Conservation (phyloP, 306 rosid species). For the Rosa lucieae region DNA sequence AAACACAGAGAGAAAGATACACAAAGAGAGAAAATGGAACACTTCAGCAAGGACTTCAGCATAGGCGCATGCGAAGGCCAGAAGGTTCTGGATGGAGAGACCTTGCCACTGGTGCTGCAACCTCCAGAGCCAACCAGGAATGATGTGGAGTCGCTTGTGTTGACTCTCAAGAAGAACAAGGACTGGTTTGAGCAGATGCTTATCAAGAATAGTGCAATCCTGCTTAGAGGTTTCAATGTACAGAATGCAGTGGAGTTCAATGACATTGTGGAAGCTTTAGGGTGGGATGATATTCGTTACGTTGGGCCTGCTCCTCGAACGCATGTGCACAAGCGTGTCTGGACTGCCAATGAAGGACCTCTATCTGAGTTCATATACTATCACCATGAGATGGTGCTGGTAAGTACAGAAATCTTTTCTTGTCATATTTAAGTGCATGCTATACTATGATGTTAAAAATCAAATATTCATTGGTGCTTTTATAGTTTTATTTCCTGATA, state of each 20-base stretch:
- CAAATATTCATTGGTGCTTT: not conserved
- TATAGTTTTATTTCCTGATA: not conserved
- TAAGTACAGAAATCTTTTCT: conserved; percentile 32
- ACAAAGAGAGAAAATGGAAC: conserved; percentile 41
- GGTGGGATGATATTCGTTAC: conserved; percentile 76
- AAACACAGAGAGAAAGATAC: conserved; percentile 8
- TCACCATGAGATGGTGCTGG: conserved; percentile 97
- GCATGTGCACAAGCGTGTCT: conserved; percentile 64
- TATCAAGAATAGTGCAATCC: conserved; percentile 67
- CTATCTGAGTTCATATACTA: conserved; percentile 79
- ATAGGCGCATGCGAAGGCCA: conserved; percentile 75
- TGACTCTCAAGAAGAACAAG: conserved; percentile 42
- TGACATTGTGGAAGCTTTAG: conserved; percentile 56
- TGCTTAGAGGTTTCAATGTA: conserved; percentile 63
- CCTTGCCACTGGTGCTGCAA: conserved; percentile 60
- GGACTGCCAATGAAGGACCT: conserved; percentile 97
- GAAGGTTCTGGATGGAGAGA: conserved; percentile 72
- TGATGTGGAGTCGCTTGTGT: conserved; percentile 45
- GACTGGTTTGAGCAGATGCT: conserved; percentile 80
- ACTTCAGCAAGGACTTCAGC: conserved; percentile 54
- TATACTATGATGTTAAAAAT: not conserved
- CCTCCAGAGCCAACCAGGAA: conserved; percentile 42
- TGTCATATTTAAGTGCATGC: not conserved
- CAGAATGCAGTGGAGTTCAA: conserved; percentile 61
- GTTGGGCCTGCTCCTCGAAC: conserved; percentile 88